Evolutionary conservation across 331 rosid genomes (phyloP), one percentile per base, ranked within the genome.

Genomic region (Cydonia oblonga): DNA sequence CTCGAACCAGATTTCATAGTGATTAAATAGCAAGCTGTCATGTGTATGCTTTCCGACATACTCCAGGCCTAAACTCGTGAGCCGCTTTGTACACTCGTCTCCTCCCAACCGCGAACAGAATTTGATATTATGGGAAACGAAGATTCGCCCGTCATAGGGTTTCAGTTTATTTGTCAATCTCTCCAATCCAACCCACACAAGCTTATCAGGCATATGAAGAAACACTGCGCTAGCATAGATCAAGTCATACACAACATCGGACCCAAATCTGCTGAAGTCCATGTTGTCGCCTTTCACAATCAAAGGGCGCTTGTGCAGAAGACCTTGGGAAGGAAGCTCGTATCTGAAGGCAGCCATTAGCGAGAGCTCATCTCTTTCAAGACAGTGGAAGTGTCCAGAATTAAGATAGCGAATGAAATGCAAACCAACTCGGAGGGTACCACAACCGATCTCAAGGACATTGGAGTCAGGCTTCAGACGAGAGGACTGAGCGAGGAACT

Each of bases 311-410:
- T 92, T 92, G 69, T 79, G 82, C 69, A 90, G 81, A 72, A 88
- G 91, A 71, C 98, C 98, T 76, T 92, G 96, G 32, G 98, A 86
- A 12, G 98, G 98, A 80, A 92, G 98, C 83, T 92, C 98, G 46
- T 92, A 92, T 74, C 93, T 84, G 46, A 88, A 86, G 74, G 89
- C 96, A 9, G 91, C 96, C 96, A 92, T 92, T 64, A 92, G 66
- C 29, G 96, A 90, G 71, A 92, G 91, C 79, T 92, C 98, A 8
- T 92, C 98, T 72, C 92, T 87, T 81, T 92, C 98, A 16, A 92
- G 92, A 77, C 96, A 92, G 67, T 90, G 84, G 64, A 72, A 90
- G 80, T 81, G 92, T 78, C 70, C 90, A 1, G 96, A 84, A 64
- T 83, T 84, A 30, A 92, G 81, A 76, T 87, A 86, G 23, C 89